Percentiles rank a stretch among this genome's conserved stretches.
Evolutionary conservation across 768 basidiomycete species (phyloP).

Genomic region (Tulasnella sp.): DNA sequence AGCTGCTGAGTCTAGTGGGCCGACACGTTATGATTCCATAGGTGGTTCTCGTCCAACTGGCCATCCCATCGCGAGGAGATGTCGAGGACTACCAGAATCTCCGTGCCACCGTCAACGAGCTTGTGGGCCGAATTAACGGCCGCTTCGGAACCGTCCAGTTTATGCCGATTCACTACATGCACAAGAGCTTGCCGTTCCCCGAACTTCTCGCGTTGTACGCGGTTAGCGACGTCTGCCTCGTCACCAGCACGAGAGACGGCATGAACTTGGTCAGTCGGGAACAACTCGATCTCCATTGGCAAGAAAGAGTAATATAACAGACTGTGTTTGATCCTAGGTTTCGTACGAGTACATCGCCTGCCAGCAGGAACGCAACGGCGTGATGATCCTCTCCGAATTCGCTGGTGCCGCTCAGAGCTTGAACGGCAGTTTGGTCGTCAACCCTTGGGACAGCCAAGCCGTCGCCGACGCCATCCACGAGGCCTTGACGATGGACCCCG

Average conservation of each 20-base stretch:
- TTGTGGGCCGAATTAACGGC: slow-evolving; percentile 97
- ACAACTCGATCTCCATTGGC: neutral
- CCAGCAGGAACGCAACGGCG: slow-evolving; percentile 84
- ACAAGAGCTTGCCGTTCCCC: slow-evolving; percentile 85
- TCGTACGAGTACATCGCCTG: slow-evolving; percentile 98
- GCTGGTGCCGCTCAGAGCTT: slow-evolving; percentile 94
- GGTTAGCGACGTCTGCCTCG: slow-evolving; percentile 89
- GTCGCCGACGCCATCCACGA: slow-evolving; percentile 96
- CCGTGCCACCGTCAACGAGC: slow-evolving; percentile 89
- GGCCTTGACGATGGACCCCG: slow-evolving; percentile 79
- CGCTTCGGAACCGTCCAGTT: slow-evolving; percentile 98
- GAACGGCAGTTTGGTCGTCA: slow-evolving; percentile 93
- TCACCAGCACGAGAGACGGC: slow-evolving; percentile 90
- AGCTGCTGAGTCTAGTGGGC: neutral
- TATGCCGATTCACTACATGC: slow-evolving; percentile 99
- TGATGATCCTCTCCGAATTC: slow-evolving; percentile 97
- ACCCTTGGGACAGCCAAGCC: slow-evolving; percentile 98
- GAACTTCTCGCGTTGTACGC: slow-evolving; percentile 98
- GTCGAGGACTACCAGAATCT: slow-evolving; percentile 99
- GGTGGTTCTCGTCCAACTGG: slow-evolving; percentile 94
- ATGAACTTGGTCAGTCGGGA: slow-evolving; percentile 85
- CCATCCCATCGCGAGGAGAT: slow-evolving; percentile 94
- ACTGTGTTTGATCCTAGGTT: slow-evolving; percentile 45
- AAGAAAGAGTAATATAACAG: neutral
- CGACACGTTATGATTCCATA: slow-evolving; percentile 22